phyloP scores from a whole-genome alignment of 345 rosid species.

The Arabis alpina region DNA sequence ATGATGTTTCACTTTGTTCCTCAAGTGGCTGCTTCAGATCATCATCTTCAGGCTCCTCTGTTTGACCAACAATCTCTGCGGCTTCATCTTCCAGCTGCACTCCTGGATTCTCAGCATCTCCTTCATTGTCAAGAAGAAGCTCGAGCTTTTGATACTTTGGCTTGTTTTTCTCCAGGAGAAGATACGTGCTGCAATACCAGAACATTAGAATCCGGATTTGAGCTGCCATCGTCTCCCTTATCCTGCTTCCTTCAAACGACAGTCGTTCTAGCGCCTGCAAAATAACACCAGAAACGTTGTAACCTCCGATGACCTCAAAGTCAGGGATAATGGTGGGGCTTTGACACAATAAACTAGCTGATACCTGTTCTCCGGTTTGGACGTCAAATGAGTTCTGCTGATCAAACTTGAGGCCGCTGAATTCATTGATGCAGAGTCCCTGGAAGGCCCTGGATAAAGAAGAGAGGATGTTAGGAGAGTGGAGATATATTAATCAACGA shows the following conservation, averaged over 20 bases:
- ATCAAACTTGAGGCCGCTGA: constrained; percentile 82
- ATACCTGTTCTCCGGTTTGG: constrained; percentile 97
- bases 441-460: constrained; percentile 85
- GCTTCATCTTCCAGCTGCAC: constrained; percentile 46
- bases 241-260: constrained; percentile 69
- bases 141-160: constrained; percentile 87
- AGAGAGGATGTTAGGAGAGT: background rate
- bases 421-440: constrained; percentile 96
- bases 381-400: constrained; percentile 76
- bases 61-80: constrained; percentile 20
- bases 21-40: constrained; percentile 50
- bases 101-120: constrained; percentile 38
- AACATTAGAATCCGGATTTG: constrained; percentile 80
- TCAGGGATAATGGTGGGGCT: background rate
- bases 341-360: background rate
- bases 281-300: constrained; percentile 4
- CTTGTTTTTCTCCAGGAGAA: constrained; percentile 80
- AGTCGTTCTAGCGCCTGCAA: constrained; percentile 84
- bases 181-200: constrained; percentile 86
- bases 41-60: constrained; percentile 44
- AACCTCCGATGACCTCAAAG: background rate
- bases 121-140: constrained; percentile 43
- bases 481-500: background rate
- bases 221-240: constrained; percentile 71
- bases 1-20: constrained; percentile 34